These are phyloP conservation scores for Hemerocallis citrina DNA, from an alignment of 106 monocot genomes.

Conservation along the genomic window DNA sequence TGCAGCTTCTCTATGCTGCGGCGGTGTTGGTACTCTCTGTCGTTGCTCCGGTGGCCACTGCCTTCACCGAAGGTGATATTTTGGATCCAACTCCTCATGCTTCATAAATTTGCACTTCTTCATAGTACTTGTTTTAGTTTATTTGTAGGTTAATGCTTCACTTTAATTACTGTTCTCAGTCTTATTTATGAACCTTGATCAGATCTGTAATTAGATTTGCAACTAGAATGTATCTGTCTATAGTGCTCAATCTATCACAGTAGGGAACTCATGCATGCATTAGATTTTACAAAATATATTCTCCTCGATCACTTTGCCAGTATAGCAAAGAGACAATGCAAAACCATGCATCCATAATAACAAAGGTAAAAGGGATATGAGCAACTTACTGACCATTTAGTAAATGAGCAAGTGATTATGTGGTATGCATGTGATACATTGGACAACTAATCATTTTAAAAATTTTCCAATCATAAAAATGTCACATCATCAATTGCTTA, in stretches of 20 bases:
- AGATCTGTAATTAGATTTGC: neutral
- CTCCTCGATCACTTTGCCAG: too few relatives aligned
- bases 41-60: neutral
- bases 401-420: too few relatives aligned
- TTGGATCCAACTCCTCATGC: neutral
- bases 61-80: constrained; percentile 12
- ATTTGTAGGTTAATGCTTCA: neutral
- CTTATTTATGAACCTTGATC: neutral
- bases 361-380: too few relatives aligned
- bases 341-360: too few relatives aligned
- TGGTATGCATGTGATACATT: too few relatives aligned
- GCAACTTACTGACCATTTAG: too few relatives aligned
- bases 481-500: too few relatives aligned
- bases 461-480: too few relatives aligned
- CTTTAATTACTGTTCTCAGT: neutral
- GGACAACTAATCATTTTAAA: too few relatives aligned
- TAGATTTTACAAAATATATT: too few relatives aligned
- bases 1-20: constrained; percentile 2
- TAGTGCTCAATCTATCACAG: neutral
- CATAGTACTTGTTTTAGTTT: neutral
- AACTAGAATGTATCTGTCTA: neutral
- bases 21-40: neutral
- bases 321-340: too few relatives aligned
- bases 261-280: neutral
- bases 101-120: neutral